A percentile compares a stretch with the other conserved stretches of the same genome.
Conservation (phyloP, 2,329 filamentous ascomycete species). For the Rhynchosporium secalis region DNA sequence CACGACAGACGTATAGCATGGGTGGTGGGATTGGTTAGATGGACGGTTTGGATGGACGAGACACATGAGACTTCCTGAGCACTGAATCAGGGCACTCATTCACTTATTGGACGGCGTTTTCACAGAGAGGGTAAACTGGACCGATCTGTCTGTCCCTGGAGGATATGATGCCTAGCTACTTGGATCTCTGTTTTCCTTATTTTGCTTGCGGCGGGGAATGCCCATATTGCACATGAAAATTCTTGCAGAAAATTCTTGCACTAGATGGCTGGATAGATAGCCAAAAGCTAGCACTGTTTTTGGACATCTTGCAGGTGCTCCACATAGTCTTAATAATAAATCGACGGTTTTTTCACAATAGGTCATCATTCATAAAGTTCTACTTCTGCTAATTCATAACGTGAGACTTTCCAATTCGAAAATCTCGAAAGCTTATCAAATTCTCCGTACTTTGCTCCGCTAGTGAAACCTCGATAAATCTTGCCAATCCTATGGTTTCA, state of each 20-base stretch:
- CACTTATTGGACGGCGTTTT: conserved; percentile 7
- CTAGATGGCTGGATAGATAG: not conserved
- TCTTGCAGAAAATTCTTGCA: conserved; percentile 3
- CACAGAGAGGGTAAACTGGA: conserved; percentile 4
- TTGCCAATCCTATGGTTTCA: not conserved
- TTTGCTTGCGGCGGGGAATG: not conserved
- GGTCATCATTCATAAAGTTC: not conserved
- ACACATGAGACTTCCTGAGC: not conserved
- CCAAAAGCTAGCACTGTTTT: not conserved
- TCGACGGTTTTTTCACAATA: not conserved
- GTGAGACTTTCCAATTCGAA: not conserved
- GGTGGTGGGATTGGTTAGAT: not conserved
- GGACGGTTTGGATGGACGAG: not conserved
- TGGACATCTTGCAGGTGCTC: not conserved
- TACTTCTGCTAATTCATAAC: not conserved
- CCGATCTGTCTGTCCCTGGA: conserved; percentile 1
- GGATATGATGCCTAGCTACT: not conserved
- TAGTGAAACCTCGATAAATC: not conserved
- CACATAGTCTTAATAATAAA: conserved; percentile 4
- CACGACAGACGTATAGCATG: conserved; percentile 6
- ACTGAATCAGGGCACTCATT: not conserved
- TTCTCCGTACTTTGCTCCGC: too few species aligned
- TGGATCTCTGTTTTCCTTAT: not conserved
- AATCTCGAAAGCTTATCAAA: not conserved
- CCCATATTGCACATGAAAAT: not conserved